A percentile compares a stretch with the other conserved stretches of the same genome.
These are phyloP conservation scores for Asclepias syriaca DNA, from an alignment of 257 asterid species.

Conservation along the genomic window DNA sequence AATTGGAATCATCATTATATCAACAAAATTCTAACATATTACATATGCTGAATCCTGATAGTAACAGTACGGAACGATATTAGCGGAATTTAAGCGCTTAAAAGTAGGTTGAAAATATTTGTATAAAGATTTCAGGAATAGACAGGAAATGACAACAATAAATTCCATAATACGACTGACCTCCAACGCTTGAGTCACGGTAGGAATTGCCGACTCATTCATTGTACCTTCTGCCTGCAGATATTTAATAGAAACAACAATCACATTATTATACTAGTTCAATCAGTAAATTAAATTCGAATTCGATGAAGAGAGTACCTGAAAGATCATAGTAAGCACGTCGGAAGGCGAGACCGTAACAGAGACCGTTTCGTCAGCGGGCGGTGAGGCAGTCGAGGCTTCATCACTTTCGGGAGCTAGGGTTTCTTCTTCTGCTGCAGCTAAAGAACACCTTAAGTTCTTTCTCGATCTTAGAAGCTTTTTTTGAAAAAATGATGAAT, in stretches of 20 bases:
- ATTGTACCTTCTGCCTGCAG: conserved; percentile 81
- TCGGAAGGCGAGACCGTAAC: conserved; percentile 85
- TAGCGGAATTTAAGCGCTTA: neutral
- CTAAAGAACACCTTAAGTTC: conserved; percentile 21
- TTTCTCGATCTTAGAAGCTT: conserved; percentile 20
- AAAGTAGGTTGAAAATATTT: neutral
- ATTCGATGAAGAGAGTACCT: conserved; percentile 27
- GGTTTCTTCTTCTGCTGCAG: conserved; percentile 40
- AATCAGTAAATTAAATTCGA: neutral
- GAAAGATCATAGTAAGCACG: conserved; percentile 81
- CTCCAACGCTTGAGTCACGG: conserved; percentile 65
- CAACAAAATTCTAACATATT: neutral
- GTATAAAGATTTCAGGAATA: neutral
- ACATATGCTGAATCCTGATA: neutral
- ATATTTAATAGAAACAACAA: conserved; percentile 2
- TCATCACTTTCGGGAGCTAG: conserved; percentile 23
- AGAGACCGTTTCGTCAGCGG: conserved; percentile 60
- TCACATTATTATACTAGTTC: neutral
- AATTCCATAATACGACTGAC: conserved; percentile 21
- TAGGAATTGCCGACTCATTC: conserved; percentile 59
- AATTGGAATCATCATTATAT: neutral
- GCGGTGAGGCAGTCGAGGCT: conserved; percentile 23
- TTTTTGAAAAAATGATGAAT: conserved; percentile 20
- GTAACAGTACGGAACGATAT: neutral
- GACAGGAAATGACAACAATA: neutral